These are phyloP conservation scores for Logfia minima DNA, from an alignment of 129 eudicot genomes.

Conservation along the genomic window DNA sequence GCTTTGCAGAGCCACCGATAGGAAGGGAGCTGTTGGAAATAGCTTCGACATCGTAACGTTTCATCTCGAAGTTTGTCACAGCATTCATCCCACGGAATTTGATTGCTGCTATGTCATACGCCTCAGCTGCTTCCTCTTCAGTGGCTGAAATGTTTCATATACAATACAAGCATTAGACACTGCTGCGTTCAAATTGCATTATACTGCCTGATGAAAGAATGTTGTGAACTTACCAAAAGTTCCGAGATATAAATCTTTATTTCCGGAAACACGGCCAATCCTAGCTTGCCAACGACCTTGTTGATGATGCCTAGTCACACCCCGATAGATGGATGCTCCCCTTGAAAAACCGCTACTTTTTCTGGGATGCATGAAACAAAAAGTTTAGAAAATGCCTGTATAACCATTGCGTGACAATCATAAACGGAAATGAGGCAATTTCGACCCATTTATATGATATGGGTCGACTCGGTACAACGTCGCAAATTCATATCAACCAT, in stretches of 20 bases:
- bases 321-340: constrained; percentile 86
- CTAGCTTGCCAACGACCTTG: constrained; percentile 98
- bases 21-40: constrained; percentile 81
- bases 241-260: constrained; percentile 86
- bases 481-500: too few species aligned
- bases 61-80: constrained; percentile 92
- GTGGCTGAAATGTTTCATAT: constrained; percentile 51
- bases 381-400: too few species aligned
- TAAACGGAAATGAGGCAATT: too few species aligned
- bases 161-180: background rate
- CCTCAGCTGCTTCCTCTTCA: constrained; percentile 96
- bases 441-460: too few species aligned
- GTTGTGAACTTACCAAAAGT: constrained; percentile 57
- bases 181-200: background rate
- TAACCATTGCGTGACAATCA: too few species aligned
- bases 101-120: constrained; percentile 93
- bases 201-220: background rate
- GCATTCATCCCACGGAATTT: constrained; percentile 91
- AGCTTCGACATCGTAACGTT: constrained; percentile 80
- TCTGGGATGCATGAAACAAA: constrained; percentile 32
- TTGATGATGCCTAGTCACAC: constrained; percentile 94
- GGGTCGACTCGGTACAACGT: too few species aligned
- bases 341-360: constrained; percentile 91
- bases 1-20: constrained; percentile 78
- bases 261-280: constrained; percentile 92